These are phyloP conservation scores for Chaetomium tenue DNA, from an alignment of 495 filamentous ascomycete species.

Conservation along the genomic window DNA sequence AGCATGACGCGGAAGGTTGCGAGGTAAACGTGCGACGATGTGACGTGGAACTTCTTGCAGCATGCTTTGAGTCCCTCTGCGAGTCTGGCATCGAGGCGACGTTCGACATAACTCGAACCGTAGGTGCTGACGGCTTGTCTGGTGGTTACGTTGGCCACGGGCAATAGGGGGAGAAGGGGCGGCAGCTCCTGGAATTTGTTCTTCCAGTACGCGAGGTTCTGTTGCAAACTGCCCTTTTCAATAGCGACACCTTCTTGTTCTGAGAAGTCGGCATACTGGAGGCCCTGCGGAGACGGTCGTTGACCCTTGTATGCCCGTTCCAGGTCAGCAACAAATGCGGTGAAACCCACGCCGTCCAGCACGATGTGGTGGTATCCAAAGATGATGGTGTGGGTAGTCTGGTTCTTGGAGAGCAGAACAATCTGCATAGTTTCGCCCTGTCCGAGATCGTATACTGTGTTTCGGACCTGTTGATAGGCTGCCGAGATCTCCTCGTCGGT, in stretches of 20 bases:
- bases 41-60: background rate
- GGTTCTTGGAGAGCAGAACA: slow-evolving; percentile 19
- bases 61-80: background rate
- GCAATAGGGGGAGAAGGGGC: slow-evolving; percentile 40
- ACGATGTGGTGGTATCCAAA: slow-evolving; percentile 35
- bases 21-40: slow-evolving; percentile 8
- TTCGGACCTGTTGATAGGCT: slow-evolving; percentile 14
- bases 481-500: slow-evolving; percentile 7
- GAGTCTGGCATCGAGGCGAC: background rate
- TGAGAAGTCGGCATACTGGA: slow-evolving; percentile 9
- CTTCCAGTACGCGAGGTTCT: slow-evolving; percentile 41
- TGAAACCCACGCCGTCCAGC: slow-evolving; percentile 32
- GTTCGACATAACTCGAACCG: background rate
- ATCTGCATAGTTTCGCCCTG: slow-evolving; percentile 26
- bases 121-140: background rate
- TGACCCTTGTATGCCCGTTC: slow-evolving; percentile 1
- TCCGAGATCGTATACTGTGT: slow-evolving; percentile 25
- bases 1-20: background rate
- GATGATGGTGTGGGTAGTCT: slow-evolving; percentile 23
- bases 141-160: slow-evolving; percentile 8
- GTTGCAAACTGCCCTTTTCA: background rate
- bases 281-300: background rate
- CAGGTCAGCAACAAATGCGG: background rate
- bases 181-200: slow-evolving; percentile 31
- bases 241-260: background rate